A percentile compares a stretch with the other conserved stretches of the same genome.
Evolutionary conservation across 2,329 filamentous ascomycete genomes (phyloP).

Genomic region (Sporothrix luriei): DNA sequence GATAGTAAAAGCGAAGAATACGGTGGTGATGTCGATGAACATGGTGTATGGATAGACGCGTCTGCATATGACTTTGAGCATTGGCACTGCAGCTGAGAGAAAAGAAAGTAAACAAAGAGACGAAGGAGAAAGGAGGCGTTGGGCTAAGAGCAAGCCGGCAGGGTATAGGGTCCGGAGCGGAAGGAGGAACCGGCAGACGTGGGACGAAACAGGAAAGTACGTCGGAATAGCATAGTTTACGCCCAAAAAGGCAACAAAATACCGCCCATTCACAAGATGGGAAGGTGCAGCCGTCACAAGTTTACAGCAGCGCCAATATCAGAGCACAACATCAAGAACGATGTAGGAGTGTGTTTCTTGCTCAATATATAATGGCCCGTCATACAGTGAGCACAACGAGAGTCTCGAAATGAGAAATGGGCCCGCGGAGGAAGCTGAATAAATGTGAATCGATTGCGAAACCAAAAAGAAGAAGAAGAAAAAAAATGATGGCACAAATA

Average conservation of each 20-base stretch:
- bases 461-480: constrained; percentile 23
- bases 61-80: background rate
- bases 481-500: constrained; percentile 1
- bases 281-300: background rate
- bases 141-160: background rate
- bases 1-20: constrained; percentile 8
- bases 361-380: constrained; percentile 9
- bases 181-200: constrained; percentile 8
- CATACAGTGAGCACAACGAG: constrained; percentile 30
- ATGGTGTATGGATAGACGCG: constrained; percentile 17
- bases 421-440: background rate
- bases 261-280: background rate
- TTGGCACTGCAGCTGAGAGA: background rate
- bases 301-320: background rate
- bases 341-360: background rate
- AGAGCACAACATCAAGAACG: background rate
- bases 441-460: constrained; percentile 24
- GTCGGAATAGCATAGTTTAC: background rate
- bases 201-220: constrained; percentile 11
- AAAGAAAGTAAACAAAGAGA: constrained; percentile 25
- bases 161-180: background rate
- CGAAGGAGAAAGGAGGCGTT: background rate
- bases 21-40: background rate
- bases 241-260: background rate
- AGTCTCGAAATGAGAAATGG: background rate